Evolutionary conservation across 495 filamentous ascomycete genomes (phyloP).

Genomic region (Neurospora sublineolata): DNA sequence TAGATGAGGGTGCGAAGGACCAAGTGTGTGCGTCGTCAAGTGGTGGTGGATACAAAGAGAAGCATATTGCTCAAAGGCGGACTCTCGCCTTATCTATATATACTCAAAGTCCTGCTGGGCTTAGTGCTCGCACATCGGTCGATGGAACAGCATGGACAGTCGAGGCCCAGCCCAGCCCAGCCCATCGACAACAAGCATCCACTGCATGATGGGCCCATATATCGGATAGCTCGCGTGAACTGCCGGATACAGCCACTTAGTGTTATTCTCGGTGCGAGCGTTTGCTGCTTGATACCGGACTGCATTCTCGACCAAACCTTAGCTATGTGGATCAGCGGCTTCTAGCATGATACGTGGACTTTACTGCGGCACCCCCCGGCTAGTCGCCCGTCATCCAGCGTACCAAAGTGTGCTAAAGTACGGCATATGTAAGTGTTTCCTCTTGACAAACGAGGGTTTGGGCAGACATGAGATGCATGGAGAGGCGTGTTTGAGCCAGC

Average conservation of each 20-base stretch:
- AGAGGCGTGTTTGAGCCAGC: background rate
- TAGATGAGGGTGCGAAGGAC: background rate
- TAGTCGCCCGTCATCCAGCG: slow-evolving; percentile 7
- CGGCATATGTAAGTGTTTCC: background rate
- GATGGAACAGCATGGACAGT: background rate
- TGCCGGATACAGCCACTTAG: slow-evolving; percentile 1
- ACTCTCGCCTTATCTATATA: background rate
- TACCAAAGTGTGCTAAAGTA: background rate
- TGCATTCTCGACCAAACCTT: slow-evolving; percentile 9
- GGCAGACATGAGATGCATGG: background rate
- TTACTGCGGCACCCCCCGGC: slow-evolving; percentile 5
- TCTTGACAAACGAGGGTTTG: slow-evolving; percentile 4
- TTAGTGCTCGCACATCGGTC: background rate
- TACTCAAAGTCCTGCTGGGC: background rate
- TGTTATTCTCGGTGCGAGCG: background rate
- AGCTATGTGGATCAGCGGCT: slow-evolving; percentile 13
- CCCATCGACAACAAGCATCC: slow-evolving; percentile 1
- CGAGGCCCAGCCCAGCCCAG: slow-evolving; percentile 5
- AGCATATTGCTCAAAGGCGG: background rate
- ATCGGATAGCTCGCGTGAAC: background rate
- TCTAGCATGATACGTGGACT: slow-evolving; percentile 21
- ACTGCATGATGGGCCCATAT: slow-evolving; percentile 2
- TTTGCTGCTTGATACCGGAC: background rate
- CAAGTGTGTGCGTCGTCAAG: background rate
- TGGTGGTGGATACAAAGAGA: background rate